These are phyloP conservation scores for Calcarisporium arbuscula DNA, from an alignment of 2,329 filamentous ascomycete species.

Conservation along the genomic window DNA sequence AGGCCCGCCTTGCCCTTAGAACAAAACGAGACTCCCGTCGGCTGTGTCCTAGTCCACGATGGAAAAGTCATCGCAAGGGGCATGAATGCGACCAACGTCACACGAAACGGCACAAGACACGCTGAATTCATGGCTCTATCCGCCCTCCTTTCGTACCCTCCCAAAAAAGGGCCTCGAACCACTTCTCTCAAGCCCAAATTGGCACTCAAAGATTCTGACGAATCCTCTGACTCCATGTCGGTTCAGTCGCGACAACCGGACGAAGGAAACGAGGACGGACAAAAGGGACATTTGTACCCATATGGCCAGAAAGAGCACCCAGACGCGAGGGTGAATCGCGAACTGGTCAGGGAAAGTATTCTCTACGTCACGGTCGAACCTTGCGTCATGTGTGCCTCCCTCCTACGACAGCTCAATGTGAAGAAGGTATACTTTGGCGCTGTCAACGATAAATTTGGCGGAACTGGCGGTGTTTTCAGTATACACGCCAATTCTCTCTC, in stretches of 20 bases:
- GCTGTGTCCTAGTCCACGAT: slow-evolving; percentile 84
- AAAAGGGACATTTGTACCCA: slow-evolving; percentile 51
- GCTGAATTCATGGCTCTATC: slow-evolving; percentile 88
- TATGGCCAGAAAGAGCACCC: slow-evolving; percentile 55
- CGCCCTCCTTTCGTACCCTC: slow-evolving; percentile 42
- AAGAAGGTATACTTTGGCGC: slow-evolving; percentile 91
- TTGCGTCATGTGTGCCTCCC: slow-evolving; percentile 96
- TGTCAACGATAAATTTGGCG: slow-evolving; percentile 93
- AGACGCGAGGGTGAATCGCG: slow-evolving; percentile 52
- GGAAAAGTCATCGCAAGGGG: slow-evolving; percentile 76
- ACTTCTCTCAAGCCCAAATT: slow-evolving; percentile 27
- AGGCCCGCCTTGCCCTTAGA: slow-evolving; percentile 79
- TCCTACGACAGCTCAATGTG: slow-evolving; percentile 82
- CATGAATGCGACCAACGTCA: slow-evolving; percentile 96
- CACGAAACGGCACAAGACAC: slow-evolving; percentile 85
- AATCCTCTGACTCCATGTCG: slow-evolving; percentile 17
- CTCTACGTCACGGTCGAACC: slow-evolving; percentile 98
- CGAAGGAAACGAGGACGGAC: slow-evolving; percentile 46
- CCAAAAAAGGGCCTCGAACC: slow-evolving; percentile 20
- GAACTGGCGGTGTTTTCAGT: slow-evolving; percentile 86
- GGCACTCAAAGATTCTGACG: slow-evolving; percentile 8
- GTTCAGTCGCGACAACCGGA: slow-evolving; percentile 21
- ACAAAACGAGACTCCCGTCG: slow-evolving; percentile 93
- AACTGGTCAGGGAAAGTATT: slow-evolving; percentile 62
- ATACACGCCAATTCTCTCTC: slow-evolving; percentile 63